A percentile compares a stretch with the other conserved stretches of the same genome.
These are phyloP conservation scores for Saposhnikovia divaricata DNA, from an alignment of 129 eudicot species.

Conservation along the genomic window DNA sequence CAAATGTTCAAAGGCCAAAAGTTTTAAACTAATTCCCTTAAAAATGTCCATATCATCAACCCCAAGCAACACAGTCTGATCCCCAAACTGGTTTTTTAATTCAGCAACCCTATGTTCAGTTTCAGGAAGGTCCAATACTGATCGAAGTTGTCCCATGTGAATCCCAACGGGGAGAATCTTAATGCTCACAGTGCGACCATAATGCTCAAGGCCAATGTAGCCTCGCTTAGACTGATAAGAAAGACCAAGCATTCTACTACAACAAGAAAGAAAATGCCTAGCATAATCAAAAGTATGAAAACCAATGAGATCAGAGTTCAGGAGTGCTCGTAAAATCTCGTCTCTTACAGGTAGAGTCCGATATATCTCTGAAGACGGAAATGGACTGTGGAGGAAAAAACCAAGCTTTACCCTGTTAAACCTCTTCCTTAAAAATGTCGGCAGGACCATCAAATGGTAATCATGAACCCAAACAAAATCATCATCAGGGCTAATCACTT, in stretches of 20 bases:
- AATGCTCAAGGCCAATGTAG: slow-evolving; percentile 78
- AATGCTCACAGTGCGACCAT: slow-evolving; percentile 84
- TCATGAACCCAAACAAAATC: slow-evolving; percentile 93
- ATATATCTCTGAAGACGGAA: slow-evolving; percentile 84
- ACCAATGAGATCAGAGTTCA: slow-evolving; percentile 80
- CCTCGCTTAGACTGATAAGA: slow-evolving; percentile 89
- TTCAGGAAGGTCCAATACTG: slow-evolving; percentile 64
- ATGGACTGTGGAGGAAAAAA: slow-evolving; percentile 73
- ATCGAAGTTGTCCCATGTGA: slow-evolving; percentile 65
- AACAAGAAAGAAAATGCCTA: slow-evolving; percentile 79
- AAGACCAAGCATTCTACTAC: slow-evolving; percentile 88
- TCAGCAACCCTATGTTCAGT: slow-evolving; percentile 64
- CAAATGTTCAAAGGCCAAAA: slow-evolving; percentile 74
- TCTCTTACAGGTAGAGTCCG: slow-evolving; percentile 76
- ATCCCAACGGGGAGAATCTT: slow-evolving; percentile 85
- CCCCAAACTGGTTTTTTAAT: slow-evolving; percentile 42
- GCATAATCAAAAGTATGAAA: slow-evolving; percentile 92
- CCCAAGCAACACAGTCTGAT: slow-evolving; percentile 70
- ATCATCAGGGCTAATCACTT: slow-evolving; percentile 84
- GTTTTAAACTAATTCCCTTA: slow-evolving; percentile 82
- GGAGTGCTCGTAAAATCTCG: slow-evolving; percentile 69
- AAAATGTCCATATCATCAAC: slow-evolving; percentile 95
- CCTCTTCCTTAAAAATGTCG: slow-evolving; percentile 75
- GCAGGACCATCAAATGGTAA: slow-evolving; percentile 83
- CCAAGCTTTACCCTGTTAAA: slow-evolving; percentile 84